These are phyloP conservation scores for Rosa rugosa DNA, from an alignment of 306 rosid genomes.

Conservation along the genomic window DNA sequence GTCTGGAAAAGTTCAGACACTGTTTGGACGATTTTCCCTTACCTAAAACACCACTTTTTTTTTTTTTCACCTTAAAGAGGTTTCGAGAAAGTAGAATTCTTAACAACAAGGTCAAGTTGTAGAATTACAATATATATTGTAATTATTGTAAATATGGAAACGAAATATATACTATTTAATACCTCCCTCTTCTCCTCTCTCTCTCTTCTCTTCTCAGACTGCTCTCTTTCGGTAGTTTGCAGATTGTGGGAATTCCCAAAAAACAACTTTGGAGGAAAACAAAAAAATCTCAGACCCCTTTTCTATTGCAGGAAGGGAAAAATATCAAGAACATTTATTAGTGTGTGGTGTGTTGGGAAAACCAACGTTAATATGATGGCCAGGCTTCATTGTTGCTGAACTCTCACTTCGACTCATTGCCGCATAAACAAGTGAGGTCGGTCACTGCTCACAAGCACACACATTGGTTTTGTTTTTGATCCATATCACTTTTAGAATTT, in stretches of 20 bases:
- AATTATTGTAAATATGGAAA: not conserved
- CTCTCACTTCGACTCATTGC: slow-evolving; percentile 45
- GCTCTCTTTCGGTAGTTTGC: slow-evolving; percentile 25
- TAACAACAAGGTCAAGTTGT: not conserved
- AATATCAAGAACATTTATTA: not conserved
- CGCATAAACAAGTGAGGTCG: slow-evolving; percentile 29
- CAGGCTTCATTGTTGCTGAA: slow-evolving; percentile 36
- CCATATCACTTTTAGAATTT: slow-evolving; percentile 29
- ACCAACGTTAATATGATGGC: slow-evolving; percentile 48
- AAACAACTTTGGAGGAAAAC: slow-evolving; percentile 16
- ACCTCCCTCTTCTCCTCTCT: not conserved
- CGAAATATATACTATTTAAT: not conserved
- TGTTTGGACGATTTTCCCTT: too few species aligned
- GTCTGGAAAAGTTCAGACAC: too few species aligned
- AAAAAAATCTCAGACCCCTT: slow-evolving; percentile 37
- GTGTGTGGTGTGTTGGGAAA: slow-evolving; percentile 16
- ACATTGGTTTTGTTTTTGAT: slow-evolving; percentile 52
- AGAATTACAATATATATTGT: not conserved
- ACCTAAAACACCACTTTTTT: too few species aligned
- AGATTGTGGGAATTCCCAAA: slow-evolving; percentile 55
- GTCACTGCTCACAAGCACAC: slow-evolving; percentile 36
- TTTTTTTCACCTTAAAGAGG: too few species aligned
- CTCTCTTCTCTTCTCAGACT: slow-evolving; percentile 6
- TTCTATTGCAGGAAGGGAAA: slow-evolving; percentile 27
- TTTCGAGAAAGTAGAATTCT: not conserved